Evolutionary conservation across 495 filamentous ascomycete genomes (phyloP).

Genomic region (Neurospora discreta): DNA sequence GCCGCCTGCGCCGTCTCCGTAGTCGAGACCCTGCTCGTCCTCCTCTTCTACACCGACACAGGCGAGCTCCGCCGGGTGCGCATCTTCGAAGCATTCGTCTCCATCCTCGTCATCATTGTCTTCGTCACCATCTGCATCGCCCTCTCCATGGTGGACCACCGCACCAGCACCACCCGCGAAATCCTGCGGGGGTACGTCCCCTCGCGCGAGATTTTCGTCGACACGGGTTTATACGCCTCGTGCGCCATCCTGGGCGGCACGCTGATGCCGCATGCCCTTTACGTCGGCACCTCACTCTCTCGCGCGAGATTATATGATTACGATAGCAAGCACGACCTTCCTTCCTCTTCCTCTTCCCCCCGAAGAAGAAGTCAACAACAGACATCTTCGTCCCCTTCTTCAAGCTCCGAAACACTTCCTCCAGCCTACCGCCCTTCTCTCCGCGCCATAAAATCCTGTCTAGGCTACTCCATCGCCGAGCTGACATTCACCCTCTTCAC

Average conservation of each 20-base stretch:
- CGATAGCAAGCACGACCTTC: conserved; percentile 5
- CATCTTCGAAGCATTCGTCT: conserved; percentile 12
- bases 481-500: conserved; percentile 57
- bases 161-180: not conserved
- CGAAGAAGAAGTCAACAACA: no score
- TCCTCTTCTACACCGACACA: conserved; percentile 9
- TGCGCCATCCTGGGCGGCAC: conserved; percentile 12
- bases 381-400: no score
- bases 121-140: conserved; percentile 11
- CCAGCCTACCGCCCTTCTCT: conserved; percentile 61
- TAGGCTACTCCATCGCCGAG: conserved; percentile 60
- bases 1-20: conserved; percentile 11
- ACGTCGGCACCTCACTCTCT: conserved; percentile 10
- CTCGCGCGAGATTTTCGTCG: conserved; percentile 8
- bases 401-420: no score
- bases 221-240: conserved; percentile 9
- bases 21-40: conserved; percentile 7
- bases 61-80: conserved; percentile 11
- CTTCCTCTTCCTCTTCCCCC: not conserved
- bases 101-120: conserved; percentile 4
- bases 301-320: conserved; percentile 5
- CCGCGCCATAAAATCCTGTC: conserved; percentile 54
- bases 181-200: conserved; percentile 10
- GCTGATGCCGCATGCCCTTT: conserved; percentile 10
- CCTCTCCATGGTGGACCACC: conserved; percentile 6